A percentile compares a stretch with the other conserved stretches of the same genome.
Conservation (phyloP, 371 early-diverging fungal species). For the Saksenaea oblongispora region DNA sequence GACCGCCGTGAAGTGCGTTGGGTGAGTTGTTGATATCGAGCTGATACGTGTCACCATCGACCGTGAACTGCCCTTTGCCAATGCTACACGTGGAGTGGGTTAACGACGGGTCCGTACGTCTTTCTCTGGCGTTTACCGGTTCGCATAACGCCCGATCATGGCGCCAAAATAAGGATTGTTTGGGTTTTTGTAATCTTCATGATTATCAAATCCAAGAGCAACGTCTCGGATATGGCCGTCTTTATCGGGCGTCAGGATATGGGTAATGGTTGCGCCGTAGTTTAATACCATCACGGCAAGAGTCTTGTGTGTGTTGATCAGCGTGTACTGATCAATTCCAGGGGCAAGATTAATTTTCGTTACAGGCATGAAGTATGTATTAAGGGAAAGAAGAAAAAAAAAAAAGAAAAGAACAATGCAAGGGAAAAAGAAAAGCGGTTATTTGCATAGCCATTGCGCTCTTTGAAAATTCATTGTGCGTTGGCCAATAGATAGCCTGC, state of each 20-base stretch:
- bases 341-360: conserved; percentile 22
- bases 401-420: conserved; percentile 6
- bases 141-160: conserved; percentile 50
- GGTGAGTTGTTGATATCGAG: conserved; percentile 43
- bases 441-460: too few species aligned
- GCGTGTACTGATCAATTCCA: conserved; percentile 47
- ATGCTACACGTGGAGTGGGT: conserved; percentile 23
- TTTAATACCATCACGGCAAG: conserved; percentile 51
- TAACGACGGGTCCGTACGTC: background rate
- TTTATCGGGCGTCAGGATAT: conserved; percentile 50
- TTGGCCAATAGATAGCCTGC: background rate
- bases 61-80: conserved; percentile 42
- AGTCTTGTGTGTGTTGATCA: conserved; percentile 45
- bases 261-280: conserved; percentile 45
- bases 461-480: background rate
- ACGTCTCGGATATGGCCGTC: conserved; percentile 44
- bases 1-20: conserved; percentile 48
- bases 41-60: conserved; percentile 35
- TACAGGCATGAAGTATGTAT: conserved; percentile 24
- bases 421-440: conserved; percentile 10
- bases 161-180: conserved; percentile 51
- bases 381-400: conserved; percentile 7
- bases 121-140: conserved; percentile 30
- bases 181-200: conserved; percentile 39
- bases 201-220: conserved; percentile 47